Evolutionary conservation across 139 green algal genomes (phyloP), one percentile per base, ranked within the genome.

Genomic region (Microglena sp.): DNA sequence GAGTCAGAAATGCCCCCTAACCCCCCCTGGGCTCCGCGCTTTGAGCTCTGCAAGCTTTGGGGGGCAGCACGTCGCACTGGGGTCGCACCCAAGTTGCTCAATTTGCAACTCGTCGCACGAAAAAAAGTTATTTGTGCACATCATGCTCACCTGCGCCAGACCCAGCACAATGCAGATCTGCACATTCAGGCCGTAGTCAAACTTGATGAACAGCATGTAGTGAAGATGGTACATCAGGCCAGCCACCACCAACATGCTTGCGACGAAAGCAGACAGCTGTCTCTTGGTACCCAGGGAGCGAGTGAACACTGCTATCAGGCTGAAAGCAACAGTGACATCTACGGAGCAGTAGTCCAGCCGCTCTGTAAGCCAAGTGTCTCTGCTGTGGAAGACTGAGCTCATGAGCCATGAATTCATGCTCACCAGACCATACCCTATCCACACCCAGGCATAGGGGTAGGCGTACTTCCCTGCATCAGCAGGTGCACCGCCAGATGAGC

Each of bases 141-240:
- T n/a, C n/a, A n/a, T n/a, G n/a, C n/a, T n/a, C n/a, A n/a, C n/a
- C n/a, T n/a, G n/a, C 5, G 62, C 18, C 0, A 86, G 45, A 5
- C 87, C 87, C 30, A 75, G 45, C 6, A 35, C 67, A 1, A 95
- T 56, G 74, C 86, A 94, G 32, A 91, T 61, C 26, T 45, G 69
- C 46, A 96, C 84, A 68, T 95, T 93, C 53, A 68, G 83, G 3
- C 87, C 86, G 50, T 96, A 96, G 60, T 96, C 90, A 73, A 96
- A 96, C 53, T 87, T 82, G 0, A 95, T 64, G 0, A 71, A 30
- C 11, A 89, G 70, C 86, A 95, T 94, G 75, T 85, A 81, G 28
- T 77, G 60, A 27, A 89, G 60, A 63, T 95, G 89, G 6, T 21
- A 55, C 0, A 45, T 30, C 24, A 84, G 61, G 0, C 64, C 64